Percentiles rank a stretch among this genome's conserved stretches.
These are phyloP conservation scores for Yarrowia sp. DNA, from an alignment of 805 yeast genomes.

Conservation along the genomic window DNA sequence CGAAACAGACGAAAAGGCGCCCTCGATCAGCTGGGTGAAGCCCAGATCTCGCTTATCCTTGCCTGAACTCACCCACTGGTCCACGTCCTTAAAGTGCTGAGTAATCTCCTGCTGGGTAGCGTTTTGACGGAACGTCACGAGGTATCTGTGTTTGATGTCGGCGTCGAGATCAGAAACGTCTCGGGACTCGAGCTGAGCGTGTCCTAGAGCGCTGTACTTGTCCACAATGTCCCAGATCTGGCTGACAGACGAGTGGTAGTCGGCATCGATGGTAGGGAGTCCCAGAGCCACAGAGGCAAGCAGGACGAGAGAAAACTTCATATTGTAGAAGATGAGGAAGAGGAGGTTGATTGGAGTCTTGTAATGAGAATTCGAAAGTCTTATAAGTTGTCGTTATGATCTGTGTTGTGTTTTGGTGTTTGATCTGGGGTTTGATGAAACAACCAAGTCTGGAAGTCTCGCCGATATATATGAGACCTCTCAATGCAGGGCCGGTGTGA, in stretches of 20 bases:
- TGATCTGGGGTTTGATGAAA: background rate
- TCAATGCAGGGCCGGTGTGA: constrained; percentile 14
- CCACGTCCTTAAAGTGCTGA: constrained; percentile 9
- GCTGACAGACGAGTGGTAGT: constrained; percentile 1
- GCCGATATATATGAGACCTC: constrained; percentile 10
- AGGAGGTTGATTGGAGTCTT: background rate
- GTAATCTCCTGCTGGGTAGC: constrained; percentile 31
- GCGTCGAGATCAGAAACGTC: background rate
- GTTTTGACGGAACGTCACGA: constrained; percentile 1
- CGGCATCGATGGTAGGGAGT: background rate
- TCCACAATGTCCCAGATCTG: constrained; percentile 18
- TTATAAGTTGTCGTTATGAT: background rate
- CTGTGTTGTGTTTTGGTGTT: background rate
- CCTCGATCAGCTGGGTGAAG: constrained; percentile 13
- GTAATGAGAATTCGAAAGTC: background rate
- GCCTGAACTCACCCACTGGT: constrained; percentile 10
- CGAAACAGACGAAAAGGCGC: constrained; percentile 16
- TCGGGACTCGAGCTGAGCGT: background rate
- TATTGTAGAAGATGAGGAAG: background rate
- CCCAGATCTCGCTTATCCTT: background rate
- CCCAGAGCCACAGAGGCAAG: constrained; percentile 19
- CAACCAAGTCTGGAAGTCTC: constrained; percentile 1
- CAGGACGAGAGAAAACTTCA: background rate
- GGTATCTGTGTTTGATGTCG: constrained; percentile 7
- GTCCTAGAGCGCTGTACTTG: background rate